Evolutionary conservation across 192 early-diverging fungal genomes (phyloP).

Genomic region (Coemansia erecta): DNA sequence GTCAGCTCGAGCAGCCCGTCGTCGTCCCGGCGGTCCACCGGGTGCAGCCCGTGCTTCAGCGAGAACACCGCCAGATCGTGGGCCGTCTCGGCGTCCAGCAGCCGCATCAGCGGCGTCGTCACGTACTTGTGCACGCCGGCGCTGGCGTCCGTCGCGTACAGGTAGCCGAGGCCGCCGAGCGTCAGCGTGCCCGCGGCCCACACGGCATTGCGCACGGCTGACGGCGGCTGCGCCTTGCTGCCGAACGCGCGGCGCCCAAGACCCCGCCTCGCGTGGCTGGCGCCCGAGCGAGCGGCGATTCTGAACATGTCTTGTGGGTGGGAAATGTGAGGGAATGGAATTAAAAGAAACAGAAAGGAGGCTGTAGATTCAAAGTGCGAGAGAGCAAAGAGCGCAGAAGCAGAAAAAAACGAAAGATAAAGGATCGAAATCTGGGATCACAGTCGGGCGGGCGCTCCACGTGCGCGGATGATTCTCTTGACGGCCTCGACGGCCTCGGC

Average conservation of each 20-base stretch:
- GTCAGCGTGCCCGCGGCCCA: constrained; percentile 41
- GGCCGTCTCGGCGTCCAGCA: constrained; percentile 70
- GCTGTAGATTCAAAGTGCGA: not conserved
- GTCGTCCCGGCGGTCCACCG: constrained; percentile 62
- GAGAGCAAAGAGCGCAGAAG: not conserved
- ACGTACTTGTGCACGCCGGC: constrained; percentile 67
- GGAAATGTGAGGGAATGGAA: too few relatives aligned
- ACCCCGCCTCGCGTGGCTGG: not conserved
- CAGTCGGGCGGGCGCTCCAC: constrained; percentile 9
- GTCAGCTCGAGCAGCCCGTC: constrained; percentile 55
- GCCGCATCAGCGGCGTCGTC: constrained; percentile 66
- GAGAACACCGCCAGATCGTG: constrained; percentile 66
- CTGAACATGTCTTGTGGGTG: constrained; percentile 21
- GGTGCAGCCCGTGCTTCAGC: constrained; percentile 61
- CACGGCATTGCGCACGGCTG: constrained; percentile 21
- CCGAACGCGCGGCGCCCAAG: constrained; percentile 17
- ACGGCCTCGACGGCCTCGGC: constrained; percentile 24
- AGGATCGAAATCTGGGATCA: too few relatives aligned
- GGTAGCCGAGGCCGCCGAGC: constrained; percentile 47
- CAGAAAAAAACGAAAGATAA: too few relatives aligned
- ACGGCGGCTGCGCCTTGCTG: constrained; percentile 27
- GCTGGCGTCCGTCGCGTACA: constrained; percentile 71
- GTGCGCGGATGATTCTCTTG: constrained; percentile 17
- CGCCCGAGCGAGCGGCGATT: constrained; percentile 13
- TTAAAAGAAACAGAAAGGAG: constrained; percentile 6